phyloP scores from a whole-genome alignment of 345 rosid species.

The Mallotus nudiflorus region DNA sequence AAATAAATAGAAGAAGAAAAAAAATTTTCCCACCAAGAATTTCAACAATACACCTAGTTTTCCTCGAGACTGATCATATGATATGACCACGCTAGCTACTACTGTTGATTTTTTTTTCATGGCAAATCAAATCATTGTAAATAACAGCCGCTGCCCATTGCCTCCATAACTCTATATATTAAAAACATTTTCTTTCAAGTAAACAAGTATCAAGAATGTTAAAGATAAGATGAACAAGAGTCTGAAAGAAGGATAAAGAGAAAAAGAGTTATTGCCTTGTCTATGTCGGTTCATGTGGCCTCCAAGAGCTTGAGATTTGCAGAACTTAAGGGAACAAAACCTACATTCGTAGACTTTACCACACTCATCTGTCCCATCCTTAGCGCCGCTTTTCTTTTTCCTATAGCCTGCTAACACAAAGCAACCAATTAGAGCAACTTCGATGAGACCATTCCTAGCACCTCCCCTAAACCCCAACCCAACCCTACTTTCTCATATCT shows the following conservation, averaged over 20 bases:
- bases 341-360: conserved; percentile 94
- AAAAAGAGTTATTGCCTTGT: conserved; percentile 69
- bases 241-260: neutral
- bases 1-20: neutral
- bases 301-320: conserved; percentile 99
- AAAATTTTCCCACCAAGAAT: conserved; percentile 14
- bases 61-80: conserved; percentile 28
- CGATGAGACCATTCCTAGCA: conserved; percentile 35
- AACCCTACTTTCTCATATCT: conserved; percentile 36
- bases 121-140: conserved; percentile 13
- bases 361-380: conserved; percentile 82
- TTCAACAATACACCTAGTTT: conserved; percentile 28
- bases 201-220: no score
- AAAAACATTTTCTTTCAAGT: neutral
- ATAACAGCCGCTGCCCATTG: conserved; percentile 8
- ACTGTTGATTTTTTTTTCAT: neutral
- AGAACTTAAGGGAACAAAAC: conserved; percentile 99
- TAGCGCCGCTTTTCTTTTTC: conserved; percentile 66
- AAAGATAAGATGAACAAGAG: neutral
- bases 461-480: conserved; percentile 22
- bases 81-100: conserved; percentile 24
- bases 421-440: conserved; percentile 45
- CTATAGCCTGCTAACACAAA: conserved; percentile 35
- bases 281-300: conserved; percentile 99
- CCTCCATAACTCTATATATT: neutral